Evolutionary conservation across 2,329 filamentous ascomycete genomes (phyloP).

Genomic region (Westerdykella aurantiaca): DNA sequence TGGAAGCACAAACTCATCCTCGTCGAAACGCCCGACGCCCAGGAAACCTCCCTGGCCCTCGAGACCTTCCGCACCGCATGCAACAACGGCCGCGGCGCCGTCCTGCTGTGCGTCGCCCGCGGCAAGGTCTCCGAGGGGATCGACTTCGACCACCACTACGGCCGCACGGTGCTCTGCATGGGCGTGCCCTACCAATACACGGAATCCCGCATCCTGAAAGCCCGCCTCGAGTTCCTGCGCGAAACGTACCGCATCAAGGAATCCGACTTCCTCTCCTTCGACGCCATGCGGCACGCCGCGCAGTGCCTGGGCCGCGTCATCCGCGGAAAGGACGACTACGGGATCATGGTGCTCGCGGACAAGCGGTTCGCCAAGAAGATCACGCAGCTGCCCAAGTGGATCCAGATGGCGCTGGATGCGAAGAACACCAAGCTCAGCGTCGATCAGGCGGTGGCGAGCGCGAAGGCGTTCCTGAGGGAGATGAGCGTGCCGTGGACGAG

Average conservation of each 20-base stretch:
- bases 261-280: slow-evolving; percentile 96
- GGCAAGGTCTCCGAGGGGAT: slow-evolving; percentile 98
- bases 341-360: slow-evolving; percentile 98
- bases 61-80: slow-evolving; percentile 97
- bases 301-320: slow-evolving; percentile 94
- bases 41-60: slow-evolving; percentile 90
- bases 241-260: slow-evolving; percentile 96
- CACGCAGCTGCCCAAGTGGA: slow-evolving; percentile 91
- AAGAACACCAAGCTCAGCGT: slow-evolving; percentile 86
- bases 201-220: slow-evolving; percentile 93
- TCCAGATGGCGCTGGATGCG: slow-evolving; percentile 78
- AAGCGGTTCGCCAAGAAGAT: slow-evolving; percentile 90
- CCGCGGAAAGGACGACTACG: slow-evolving; percentile 95
- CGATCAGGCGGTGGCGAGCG: slow-evolving; percentile 86
- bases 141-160: slow-evolving; percentile 98
- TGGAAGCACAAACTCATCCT: slow-evolving; percentile 99
- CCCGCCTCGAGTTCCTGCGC: slow-evolving; percentile 87
- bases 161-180: slow-evolving; percentile 90
- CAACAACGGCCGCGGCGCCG: slow-evolving; percentile 90
- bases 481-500: slow-evolving; percentile 89
- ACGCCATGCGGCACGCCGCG: slow-evolving; percentile 97
- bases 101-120: slow-evolving; percentile 89
- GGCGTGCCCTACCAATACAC: slow-evolving; percentile 99
- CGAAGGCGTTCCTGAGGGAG: slow-evolving; percentile 79
- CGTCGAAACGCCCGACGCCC: slow-evolving; percentile 93